A percentile compares a stretch with the other conserved stretches of the same genome.
Evolutionary conservation across 306 rosid species (phyloP).

Genomic region (Benincasa hispida): DNA sequence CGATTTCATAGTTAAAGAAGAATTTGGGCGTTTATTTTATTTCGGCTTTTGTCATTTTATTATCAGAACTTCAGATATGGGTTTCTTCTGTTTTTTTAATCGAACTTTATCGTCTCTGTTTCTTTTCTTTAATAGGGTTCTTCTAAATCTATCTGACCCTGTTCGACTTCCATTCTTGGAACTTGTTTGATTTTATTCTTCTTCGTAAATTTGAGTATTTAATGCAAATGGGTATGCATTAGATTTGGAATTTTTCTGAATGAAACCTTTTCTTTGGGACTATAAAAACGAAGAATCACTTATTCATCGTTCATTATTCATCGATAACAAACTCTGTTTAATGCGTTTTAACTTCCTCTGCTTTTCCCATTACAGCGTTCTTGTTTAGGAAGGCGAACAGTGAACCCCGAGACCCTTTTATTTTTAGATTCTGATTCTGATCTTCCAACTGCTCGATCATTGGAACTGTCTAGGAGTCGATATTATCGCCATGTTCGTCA

Average conservation of each 20-base stretch:
- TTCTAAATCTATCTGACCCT: background rate
- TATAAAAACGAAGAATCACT: background rate
- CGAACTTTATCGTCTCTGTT: background rate
- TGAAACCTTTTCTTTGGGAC: background rate
- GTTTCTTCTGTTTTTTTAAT: background rate
- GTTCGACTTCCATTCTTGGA: background rate
- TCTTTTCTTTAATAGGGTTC: background rate
- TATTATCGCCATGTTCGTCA: conserved; percentile 46
- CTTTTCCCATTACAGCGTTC: conserved; percentile 45
- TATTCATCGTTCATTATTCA: background rate
- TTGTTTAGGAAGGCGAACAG: conserved; percentile 41
- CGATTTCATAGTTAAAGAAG: background rate
- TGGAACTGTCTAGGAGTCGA: conserved; percentile 45
- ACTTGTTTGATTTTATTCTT: background rate
- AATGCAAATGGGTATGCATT: conserved; percentile 1
- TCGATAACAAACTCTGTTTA: background rate
- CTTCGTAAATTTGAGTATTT: background rate
- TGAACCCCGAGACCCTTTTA: conserved; percentile 40
- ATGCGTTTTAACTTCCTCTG: conserved; percentile 8
- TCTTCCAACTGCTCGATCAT: conserved; percentile 22
- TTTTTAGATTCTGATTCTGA: conserved; percentile 55
- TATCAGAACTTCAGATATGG: background rate
- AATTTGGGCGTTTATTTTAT: background rate
- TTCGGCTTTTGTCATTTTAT: background rate
- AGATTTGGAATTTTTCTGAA: background rate